Percentiles rank a stretch among this genome's conserved stretches.
phyloP scores from a whole-genome alignment of 208 protist species.

The Porcisia hertigi region DNA sequence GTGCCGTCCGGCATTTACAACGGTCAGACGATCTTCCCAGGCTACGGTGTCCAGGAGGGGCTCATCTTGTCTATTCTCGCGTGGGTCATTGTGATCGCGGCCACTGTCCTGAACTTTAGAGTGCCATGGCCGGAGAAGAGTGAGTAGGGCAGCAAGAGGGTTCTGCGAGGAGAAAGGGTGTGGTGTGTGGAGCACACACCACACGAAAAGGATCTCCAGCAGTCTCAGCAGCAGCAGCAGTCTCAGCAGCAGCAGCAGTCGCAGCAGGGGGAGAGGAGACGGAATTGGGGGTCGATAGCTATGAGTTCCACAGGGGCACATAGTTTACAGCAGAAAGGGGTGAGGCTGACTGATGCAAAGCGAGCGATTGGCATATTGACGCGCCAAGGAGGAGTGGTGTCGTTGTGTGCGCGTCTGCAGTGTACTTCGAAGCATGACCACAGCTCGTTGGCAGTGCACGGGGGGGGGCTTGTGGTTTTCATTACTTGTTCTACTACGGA shows the following conservation, averaged over 20 bases:
- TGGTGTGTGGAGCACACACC: no score
- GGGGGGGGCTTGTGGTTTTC: no score
- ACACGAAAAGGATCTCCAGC: no score
- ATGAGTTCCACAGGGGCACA: no score
- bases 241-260: no score
- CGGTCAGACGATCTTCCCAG: slow-evolving; percentile 41
- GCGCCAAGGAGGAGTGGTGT: no score
- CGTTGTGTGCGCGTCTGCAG: neutral
- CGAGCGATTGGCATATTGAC: neutral
- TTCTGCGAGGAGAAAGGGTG: neutral
- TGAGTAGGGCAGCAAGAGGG: neutral
- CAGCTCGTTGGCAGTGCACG: no score
- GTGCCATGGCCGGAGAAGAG: slow-evolving; percentile 35
- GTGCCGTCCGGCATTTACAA: slow-evolving; percentile 51
- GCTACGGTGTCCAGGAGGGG: slow-evolving; percentile 59
- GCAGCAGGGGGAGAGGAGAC: no score
- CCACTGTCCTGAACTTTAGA: slow-evolving; percentile 46
- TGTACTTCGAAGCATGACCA: neutral
- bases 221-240: no score
- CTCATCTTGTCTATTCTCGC: slow-evolving; percentile 48
- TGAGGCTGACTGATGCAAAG: neutral
- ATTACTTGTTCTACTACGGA: neutral
- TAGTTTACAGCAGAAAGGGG: no score
- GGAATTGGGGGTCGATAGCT: no score
- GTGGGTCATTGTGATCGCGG: slow-evolving; percentile 37